Evolutionary conservation across 73 alveolate species (phyloP), one percentile per base, ranked within the genome.

Genomic region (Symbiodinium natans): DNA sequence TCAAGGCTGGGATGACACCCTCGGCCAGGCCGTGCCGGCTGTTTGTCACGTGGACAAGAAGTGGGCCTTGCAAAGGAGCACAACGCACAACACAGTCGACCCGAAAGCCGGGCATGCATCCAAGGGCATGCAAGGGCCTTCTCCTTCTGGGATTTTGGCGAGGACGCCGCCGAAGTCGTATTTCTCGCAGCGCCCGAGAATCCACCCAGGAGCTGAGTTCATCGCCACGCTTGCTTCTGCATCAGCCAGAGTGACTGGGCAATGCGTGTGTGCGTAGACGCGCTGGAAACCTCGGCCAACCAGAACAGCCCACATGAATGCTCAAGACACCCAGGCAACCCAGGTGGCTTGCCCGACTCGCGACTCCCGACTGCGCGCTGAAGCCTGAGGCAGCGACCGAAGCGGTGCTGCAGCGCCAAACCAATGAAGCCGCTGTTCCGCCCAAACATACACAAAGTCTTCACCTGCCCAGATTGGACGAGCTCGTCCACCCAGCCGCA

Each of bases 21-120:
- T 77, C 86, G 15, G 86, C 86, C 7, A 77, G 54, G 41, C 86
- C 86, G 48, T 77, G 86, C 29, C 86, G 86, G 46, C 86, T 77
- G 33, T 77, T 77, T n/a, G 86, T 77, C 29, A 77, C 86, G 33
- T 77, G 86, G 11, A 77, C 86, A 11, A 77, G 48, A 13, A 38
- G 86, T 0, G 52, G 52, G 2, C 86, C 86, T n/a, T 38, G 8
- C 52, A 21, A 10, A 33, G 86, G 43, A 77, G 41, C 86, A 13
- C 25, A 46, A 46, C 9, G 25, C 1, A 46, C 9, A 46, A 46
- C 9, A 46, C 1, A 46, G 17, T 13, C 17, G 1, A 21, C 59
- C 9, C 25, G 17, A 21, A 46, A n/a, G 59, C 25, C 59, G 17
- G 9, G 59, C 17, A 23, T 63, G 80, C 33, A 23, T 29, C 80